phyloP scores from a whole-genome alignment of 805 yeast genomes.

The Lachancea lanzarotensis region DNA sequence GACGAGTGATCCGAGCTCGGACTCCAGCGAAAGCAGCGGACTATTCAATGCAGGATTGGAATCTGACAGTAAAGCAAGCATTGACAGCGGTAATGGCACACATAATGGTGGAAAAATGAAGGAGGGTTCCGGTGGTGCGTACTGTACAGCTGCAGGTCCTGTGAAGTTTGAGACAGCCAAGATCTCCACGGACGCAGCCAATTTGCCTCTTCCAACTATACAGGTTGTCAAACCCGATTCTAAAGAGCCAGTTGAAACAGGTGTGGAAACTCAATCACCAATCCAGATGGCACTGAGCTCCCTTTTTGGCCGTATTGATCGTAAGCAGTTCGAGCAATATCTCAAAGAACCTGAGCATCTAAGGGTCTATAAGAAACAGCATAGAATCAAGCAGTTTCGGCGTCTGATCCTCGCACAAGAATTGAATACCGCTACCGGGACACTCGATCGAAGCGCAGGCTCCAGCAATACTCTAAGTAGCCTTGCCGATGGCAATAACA shows the following conservation, averaged over 20 bases:
- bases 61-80: not conserved
- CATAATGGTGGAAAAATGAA: not conserved
- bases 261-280: not conserved
- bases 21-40: conserved; percentile 6
- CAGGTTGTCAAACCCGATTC: not conserved
- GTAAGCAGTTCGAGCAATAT: conserved; percentile 37
- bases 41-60: not conserved
- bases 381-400: conserved; percentile 40
- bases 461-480: conserved; percentile 9
- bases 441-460: not conserved
- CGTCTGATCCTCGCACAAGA: conserved; percentile 64
- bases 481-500: not conserved
- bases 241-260: not conserved
- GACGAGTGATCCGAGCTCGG: conserved; percentile 1
- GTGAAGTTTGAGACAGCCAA: conserved; percentile 19
- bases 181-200: not conserved
- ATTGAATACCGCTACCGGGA: conserved; percentile 28
- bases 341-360: conserved; percentile 51
- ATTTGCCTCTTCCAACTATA: not conserved
- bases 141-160: conserved; percentile 24
- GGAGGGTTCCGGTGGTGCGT: conserved; percentile 5
- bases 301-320: conserved; percentile 24
- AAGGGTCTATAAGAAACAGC: conserved; percentile 42
- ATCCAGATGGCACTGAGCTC: not conserved
- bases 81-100: not conserved